Evolutionary conservation across 2,329 filamentous ascomycete genomes (phyloP), one percentile per base, ranked within the genome.

Genomic region (Sporothrix brasiliensis): DNA sequence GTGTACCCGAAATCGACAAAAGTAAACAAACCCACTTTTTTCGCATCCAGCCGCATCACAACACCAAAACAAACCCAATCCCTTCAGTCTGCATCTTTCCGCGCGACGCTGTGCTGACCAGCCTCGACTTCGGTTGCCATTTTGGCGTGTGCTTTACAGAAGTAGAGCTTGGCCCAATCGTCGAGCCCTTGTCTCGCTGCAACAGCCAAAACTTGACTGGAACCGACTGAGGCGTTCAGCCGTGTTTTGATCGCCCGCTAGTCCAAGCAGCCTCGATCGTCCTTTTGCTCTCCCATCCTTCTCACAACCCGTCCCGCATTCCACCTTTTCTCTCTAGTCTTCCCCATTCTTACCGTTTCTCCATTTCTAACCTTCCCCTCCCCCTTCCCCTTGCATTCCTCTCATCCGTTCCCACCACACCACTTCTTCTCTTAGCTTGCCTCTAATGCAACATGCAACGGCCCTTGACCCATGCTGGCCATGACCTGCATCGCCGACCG

Each of bases 21-120:
- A 71, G 70, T 72, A 72, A 72, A 72, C 70, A 72, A 67, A 69
- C 30, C 61, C 61, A 63, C 68, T 61, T 68, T 69, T 71, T 49
- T 41, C 34, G 41, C 58, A 27, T 53, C 58, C 50, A 65, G 27
- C 58, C 21, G 34, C 34, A 34, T 34, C 34, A 34, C 34, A 34
- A 34, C 41, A 27, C 24, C 49, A 69, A 30, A 69, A 69, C 69
- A 68, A 68, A 66, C 63, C 47, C 27, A 34, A 7, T 34, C 34
- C 7, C 34, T 34, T 34, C 34, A 34, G 27, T 47, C 27, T n/a
- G 39, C 16, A 21, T 9, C 30, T 10, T 47, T 9, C 58, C 47
- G 58, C 39, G 39, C 39, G 58, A 47, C 34, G 21, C n/a, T 63
- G 39, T 13, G 58, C 58, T 63, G 58, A 27, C 58, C 39, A 16